Conservation (phyloP, 2,329 filamentous ascomycete genomes). For the Monosporascus sp. region DNA sequence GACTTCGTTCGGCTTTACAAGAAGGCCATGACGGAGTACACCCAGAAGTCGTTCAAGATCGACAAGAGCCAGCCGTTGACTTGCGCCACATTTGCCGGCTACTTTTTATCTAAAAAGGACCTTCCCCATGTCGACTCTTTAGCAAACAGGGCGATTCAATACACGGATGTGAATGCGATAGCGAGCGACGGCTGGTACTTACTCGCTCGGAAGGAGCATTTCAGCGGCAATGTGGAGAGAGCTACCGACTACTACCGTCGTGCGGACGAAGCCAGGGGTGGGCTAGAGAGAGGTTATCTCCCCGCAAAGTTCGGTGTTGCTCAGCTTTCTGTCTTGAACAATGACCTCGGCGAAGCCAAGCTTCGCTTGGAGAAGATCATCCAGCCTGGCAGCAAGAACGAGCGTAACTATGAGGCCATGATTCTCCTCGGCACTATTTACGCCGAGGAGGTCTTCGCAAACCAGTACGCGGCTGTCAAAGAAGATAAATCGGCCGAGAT, state of each 20-base stretch:
- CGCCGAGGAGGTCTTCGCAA: slow-evolving; percentile 87
- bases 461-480: slow-evolving; percentile 63
- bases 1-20: slow-evolving; percentile 83
- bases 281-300: slow-evolving; percentile 82
- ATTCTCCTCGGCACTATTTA: slow-evolving; percentile 85
- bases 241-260: slow-evolving; percentile 84
- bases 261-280: slow-evolving; percentile 86
- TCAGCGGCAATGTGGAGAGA: slow-evolving; percentile 65
- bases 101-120: slow-evolving; percentile 79
- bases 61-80: slow-evolving; percentile 88
- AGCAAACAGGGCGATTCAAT: slow-evolving; percentile 88
- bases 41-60: slow-evolving; percentile 86
- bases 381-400: slow-evolving; percentile 64
- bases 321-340: slow-evolving; percentile 78
- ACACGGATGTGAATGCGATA: slow-evolving; percentile 92
- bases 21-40: slow-evolving; percentile 90
- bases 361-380: slow-evolving; percentile 91
- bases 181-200: slow-evolving; percentile 98
- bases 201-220: slow-evolving; percentile 85
- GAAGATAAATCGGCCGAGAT: slow-evolving; percentile 83
- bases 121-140: slow-evolving; percentile 79
- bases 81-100: slow-evolving; percentile 83
- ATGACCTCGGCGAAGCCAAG: slow-evolving; percentile 86
- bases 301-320: slow-evolving; percentile 93
- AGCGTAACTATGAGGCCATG: slow-evolving; percentile 73